Conservation (phyloP, 306 rosid species). For the Biancaea sappan region DNA sequence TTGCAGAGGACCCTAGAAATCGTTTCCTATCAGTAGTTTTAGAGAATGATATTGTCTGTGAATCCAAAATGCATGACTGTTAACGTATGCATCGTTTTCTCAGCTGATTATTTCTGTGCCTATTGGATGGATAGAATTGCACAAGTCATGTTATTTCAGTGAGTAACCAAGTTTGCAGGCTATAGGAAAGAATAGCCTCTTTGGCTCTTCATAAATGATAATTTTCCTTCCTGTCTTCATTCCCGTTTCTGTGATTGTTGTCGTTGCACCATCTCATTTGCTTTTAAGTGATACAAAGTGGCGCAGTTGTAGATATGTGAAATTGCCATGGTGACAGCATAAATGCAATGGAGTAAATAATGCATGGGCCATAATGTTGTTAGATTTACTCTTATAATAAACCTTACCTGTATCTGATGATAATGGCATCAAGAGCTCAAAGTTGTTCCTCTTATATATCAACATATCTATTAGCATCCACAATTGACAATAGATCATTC, state of each 20-base stretch:
- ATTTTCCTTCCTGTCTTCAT: background rate
- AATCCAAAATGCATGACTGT: slow-evolving; percentile 6
- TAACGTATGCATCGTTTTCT: slow-evolving; percentile 5
- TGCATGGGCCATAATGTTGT: background rate
- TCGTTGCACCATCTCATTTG: slow-evolving; percentile 8
- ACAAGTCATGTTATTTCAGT: background rate
- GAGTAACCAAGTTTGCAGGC: background rate
- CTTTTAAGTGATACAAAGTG: slow-evolving; percentile 3
- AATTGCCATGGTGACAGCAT: background rate
- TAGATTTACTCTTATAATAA: background rate
- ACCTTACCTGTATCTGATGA: background rate
- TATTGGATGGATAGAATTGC: background rate
- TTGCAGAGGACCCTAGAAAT: background rate
- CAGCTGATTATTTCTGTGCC: slow-evolving; percentile 13
- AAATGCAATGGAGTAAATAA: slow-evolving; percentile 3
- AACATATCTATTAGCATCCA: slow-evolving; percentile 3
- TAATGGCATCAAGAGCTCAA: background rate
- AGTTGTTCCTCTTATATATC: slow-evolving; percentile 8
- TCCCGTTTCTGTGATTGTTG: background rate
- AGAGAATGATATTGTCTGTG: background rate
- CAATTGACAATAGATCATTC: background rate
- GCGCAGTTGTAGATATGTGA: background rate
- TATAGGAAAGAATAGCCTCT: slow-evolving; percentile 5
- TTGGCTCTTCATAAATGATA: background rate
- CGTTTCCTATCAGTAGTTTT: background rate